These are phyloP conservation scores for Aureoboletus auriporus DNA, from an alignment of 768 basidiomycete genomes.

Conservation along the genomic window DNA sequence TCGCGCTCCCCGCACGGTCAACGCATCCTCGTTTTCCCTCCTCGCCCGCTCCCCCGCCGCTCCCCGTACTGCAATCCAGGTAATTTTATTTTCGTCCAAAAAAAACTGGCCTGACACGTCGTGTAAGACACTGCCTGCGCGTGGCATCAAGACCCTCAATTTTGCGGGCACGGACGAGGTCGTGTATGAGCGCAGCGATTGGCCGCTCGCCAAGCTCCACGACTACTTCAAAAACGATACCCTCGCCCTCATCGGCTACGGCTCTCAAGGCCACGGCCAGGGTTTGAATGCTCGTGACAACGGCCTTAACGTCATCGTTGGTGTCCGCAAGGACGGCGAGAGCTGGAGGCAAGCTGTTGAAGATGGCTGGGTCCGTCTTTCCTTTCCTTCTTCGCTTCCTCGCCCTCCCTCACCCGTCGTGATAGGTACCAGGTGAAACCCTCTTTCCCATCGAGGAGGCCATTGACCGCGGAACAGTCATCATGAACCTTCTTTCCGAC, in stretches of 20 bases:
- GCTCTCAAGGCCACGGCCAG: conserved; percentile 98
- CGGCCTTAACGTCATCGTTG: conserved; percentile 96
- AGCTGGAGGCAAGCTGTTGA: conserved; percentile 94
- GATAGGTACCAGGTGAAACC: conserved; percentile 89
- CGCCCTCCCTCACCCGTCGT: background rate
- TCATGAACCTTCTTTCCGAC: conserved; percentile 99
- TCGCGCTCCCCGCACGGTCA: conserved; percentile 54
- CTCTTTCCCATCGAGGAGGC: conserved; percentile 99
- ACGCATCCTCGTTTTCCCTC: conserved; percentile 66
- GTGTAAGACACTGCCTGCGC: conserved; percentile 43
- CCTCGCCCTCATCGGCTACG: conserved; percentile 97
- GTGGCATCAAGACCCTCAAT: conserved; percentile 93
- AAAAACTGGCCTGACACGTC: conserved; percentile 6
- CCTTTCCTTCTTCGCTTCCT: background rate
- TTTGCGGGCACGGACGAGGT: conserved; percentile 93
- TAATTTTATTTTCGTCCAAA: conserved; percentile 33
- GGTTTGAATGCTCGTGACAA: conserved; percentile 99
- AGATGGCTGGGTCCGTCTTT: conserved; percentile 84
- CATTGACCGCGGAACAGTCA: conserved; percentile 91
- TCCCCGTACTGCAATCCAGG: conserved; percentile 21
- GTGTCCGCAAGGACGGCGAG: conserved; percentile 95
- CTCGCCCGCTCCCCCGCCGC: conserved; percentile 44
- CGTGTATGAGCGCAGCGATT: conserved; percentile 95
- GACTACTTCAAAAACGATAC: conserved; percentile 99
- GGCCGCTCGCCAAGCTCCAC: conserved; percentile 96